Conservation (phyloP, 1,284 basidiomycete species). For the Rhodotorula sp. region DNA sequence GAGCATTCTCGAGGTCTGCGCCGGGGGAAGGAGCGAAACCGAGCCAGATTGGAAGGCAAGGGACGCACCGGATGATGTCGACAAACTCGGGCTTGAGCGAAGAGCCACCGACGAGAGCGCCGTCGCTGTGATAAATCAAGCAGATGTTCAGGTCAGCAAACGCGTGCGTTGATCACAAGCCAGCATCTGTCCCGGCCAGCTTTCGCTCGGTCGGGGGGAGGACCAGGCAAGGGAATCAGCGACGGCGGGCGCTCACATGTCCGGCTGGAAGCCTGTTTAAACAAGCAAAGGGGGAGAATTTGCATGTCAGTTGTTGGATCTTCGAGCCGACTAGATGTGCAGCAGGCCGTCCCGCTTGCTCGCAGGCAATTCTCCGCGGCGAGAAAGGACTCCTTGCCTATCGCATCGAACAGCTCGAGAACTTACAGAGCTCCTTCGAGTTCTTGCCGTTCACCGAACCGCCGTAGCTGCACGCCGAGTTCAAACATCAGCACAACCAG, state of each 20-base stretch:
- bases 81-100: conserved; percentile 97
- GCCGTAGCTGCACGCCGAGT: conserved; percentile 82
- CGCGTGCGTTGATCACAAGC: background rate
- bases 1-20: background rate
- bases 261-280: conserved; percentile 61
- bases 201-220: background rate
- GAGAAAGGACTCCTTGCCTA: too few relatives aligned
- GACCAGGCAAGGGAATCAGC: background rate
- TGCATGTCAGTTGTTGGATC: too few relatives aligned
- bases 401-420: background rate
- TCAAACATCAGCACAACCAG: background rate
- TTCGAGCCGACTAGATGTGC: too few relatives aligned
- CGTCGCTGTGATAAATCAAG: too few relatives aligned
- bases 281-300: too few relatives aligned
- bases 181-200: too few relatives aligned
- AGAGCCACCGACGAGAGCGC: conserved; percentile 89
- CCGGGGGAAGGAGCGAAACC: too few relatives aligned
- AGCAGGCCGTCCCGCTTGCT: too few relatives aligned
- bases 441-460: conserved; percentile 88
- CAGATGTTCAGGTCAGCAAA: too few relatives aligned
- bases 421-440: conserved; percentile 66
- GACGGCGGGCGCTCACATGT: conserved; percentile 97
- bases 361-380: too few relatives aligned
- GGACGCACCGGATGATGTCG: conserved; percentile 51
- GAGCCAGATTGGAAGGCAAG: background rate